Base-by-base conservation (phyloP, 176 grass and related monocot genomes). In the Eleusine indica region DNA sequence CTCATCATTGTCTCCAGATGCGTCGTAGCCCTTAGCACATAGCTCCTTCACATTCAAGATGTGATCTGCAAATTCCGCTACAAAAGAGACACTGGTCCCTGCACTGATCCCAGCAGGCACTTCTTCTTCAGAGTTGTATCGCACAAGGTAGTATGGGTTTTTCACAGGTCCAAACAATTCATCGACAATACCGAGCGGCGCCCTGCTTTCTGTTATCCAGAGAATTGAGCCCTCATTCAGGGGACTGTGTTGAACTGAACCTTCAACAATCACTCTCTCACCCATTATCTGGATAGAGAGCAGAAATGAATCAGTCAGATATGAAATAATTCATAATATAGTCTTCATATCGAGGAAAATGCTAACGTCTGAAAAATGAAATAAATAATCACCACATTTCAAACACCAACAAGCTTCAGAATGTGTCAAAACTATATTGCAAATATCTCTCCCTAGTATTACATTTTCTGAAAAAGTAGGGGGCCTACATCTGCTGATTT, bases 161-260 rank as follows among this genome's bases (percentile, higher is more conserved):
- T 98, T 98, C 15, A 95, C 96, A 47, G 96, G 96, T 80, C 96
- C 96, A 91, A 98, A 98, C 53, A 95, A 63, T 76, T 98, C 96
- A 71, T 95, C 96, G 39, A 98, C 83, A 29, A 93, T 85, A 76
- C 96, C 96, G 51, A 98, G 84, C 5, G 87, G 88, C 0, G 9
- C 77, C 67, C 93, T 91, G 41, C 75, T 95, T 83, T 95, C 84
- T 30, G 96, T 91, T 93, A 98, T 79, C 96, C 96, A 98, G 48
- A 98, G 82, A 84, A 95, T 95, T 49, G 93, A 98, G 47, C 93
- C 96, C 87, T 98, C 92, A 38, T 91, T 93, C 19, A 98, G 80
- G 38, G 96, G 91, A 74, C 65, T 95, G 83, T 98, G 96, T 58
- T 93, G 86, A 74, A 86, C 85, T 68, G 86, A 95, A 29, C 96